phyloP scores from a whole-genome alignment of 331 rosid species.

The Stylosanthes scabra region DNA sequence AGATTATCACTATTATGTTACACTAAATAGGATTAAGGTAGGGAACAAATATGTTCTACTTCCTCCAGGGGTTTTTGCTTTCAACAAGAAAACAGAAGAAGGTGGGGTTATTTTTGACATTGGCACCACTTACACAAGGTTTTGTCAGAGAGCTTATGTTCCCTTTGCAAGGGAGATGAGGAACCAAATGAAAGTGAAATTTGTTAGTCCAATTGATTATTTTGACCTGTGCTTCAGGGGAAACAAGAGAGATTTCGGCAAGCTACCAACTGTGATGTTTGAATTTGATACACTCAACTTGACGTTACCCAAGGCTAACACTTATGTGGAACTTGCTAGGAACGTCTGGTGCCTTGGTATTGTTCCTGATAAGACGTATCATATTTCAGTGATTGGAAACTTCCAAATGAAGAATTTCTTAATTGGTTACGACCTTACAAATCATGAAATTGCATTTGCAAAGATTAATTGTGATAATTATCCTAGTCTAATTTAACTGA shows the following conservation, averaged over 20 bases:
- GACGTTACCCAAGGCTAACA: not conserved
- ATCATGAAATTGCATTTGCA: not conserved
- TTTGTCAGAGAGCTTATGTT: constrained; percentile 11
- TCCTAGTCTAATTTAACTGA: too few species aligned
- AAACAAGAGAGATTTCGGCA: constrained; percentile 5
- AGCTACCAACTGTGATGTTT: constrained; percentile 15
- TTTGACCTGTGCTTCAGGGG: constrained; percentile 34
- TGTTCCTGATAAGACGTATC: not conserved
- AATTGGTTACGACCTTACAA: not conserved
- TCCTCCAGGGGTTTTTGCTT: constrained; percentile 18
- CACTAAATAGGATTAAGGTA: constrained; percentile 19
- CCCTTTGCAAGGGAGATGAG: not conserved
- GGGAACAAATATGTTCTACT: constrained; percentile 5
- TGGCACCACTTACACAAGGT: constrained; percentile 22
- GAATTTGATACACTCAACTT: not conserved
- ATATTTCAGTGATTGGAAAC: not conserved
- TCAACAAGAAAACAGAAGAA: not conserved
- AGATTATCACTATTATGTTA: constrained; percentile 6
- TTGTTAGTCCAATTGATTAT: not conserved
- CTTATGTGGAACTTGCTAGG: not conserved
- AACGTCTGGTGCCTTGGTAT: not conserved
- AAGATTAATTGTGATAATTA: not conserved
- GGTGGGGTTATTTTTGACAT: constrained; percentile 26
- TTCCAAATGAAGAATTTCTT: not conserved
- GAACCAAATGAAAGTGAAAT: not conserved